phyloP scores from a whole-genome alignment of 2,329 filamentous ascomycete species.

The Phoma sp. region DNA sequence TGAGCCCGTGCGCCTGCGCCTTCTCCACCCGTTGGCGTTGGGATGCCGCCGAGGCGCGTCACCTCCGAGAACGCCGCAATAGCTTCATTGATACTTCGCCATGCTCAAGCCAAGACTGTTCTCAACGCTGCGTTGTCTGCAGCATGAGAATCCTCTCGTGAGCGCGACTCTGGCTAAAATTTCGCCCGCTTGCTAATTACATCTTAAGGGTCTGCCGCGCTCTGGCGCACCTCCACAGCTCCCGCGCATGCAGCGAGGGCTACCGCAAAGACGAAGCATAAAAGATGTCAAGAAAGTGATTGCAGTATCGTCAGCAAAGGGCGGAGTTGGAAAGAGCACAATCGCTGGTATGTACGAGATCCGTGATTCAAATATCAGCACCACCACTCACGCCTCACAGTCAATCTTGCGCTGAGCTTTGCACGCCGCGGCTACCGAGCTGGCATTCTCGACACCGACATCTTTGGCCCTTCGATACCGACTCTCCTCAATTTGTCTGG shows the following conservation, averaged over 20 bases:
- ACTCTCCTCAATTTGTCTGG: conserved; percentile 83
- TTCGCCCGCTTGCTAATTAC: not conserved
- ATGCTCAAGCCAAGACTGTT: conserved; percentile 58
- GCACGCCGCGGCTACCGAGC: conserved; percentile 80
- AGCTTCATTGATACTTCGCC: conserved; percentile 32
- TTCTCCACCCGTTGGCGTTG: conserved; percentile 4
- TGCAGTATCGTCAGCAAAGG: conserved; percentile 96
- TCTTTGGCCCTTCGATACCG: conserved; percentile 94
- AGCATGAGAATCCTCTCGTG: conserved; percentile 90
- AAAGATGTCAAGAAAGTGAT: conserved; percentile 88
- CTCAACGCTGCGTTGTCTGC: conserved; percentile 57
- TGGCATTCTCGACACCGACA: conserved; percentile 92
- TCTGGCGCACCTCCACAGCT: conserved; percentile 70
- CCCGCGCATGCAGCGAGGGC: conserved; percentile 77
- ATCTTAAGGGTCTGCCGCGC: conserved; percentile 76
- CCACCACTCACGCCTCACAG: conserved; percentile 35
- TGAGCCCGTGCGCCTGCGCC: conserved; percentile 8
- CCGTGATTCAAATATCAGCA: not conserved
- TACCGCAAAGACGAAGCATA: conserved; percentile 82
- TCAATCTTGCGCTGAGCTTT: conserved; percentile 85
- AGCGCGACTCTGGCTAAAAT: not conserved
- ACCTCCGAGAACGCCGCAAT: conserved; percentile 25
- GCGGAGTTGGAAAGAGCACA: conserved; percentile 97
- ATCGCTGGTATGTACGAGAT: conserved; percentile 68
- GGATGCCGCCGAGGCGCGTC: conserved; percentile 23